Percentiles rank a stretch among this genome's conserved stretches.
Evolutionary conservation across 2,329 filamentous ascomycete species (phyloP).

Genomic region (Aspergillus bombycis): DNA sequence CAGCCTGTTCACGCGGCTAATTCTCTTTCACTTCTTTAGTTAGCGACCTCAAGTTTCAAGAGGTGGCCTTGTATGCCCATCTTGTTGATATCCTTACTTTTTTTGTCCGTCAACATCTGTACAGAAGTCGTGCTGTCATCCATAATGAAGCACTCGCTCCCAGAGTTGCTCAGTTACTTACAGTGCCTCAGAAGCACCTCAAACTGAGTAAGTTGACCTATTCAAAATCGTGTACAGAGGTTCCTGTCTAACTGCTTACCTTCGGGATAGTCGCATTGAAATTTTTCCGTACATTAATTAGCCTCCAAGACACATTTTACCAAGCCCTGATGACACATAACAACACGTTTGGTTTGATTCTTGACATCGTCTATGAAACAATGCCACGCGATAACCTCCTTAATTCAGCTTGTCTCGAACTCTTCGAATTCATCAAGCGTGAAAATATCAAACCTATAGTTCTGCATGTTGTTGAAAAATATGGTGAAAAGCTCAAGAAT

Average conservation of each 20-base stretch:
- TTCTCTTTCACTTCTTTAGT: conserved; percentile 45
- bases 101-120: conserved; percentile 86
- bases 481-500: conserved; percentile 73
- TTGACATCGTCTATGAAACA: conserved; percentile 80
- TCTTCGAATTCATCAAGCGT: conserved; percentile 88
- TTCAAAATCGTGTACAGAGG: neutral
- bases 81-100: conserved; percentile 92
- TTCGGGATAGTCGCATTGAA: conserved; percentile 73
- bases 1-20: conserved; percentile 8
- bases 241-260: neutral
- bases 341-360: conserved; percentile 78
- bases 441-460: conserved; percentile 81
- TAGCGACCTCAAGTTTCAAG: conserved; percentile 74
- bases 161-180: conserved; percentile 79
- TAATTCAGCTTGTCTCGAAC: conserved; percentile 89
- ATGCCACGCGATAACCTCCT: conserved; percentile 92
- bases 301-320: conserved; percentile 88
- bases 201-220: conserved; percentile 70
- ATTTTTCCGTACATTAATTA: conserved; percentile 86
- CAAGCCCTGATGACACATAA: conserved; percentile 81
- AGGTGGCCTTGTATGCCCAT: conserved; percentile 88
- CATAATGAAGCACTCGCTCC: conserved; percentile 75
- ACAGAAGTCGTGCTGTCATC: conserved; percentile 86
- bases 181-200: conserved; percentile 85
- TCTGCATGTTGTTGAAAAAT: conserved; percentile 80